phyloP scores from a whole-genome alignment of 2,329 filamentous ascomycete genomes.

The Fusarium sp. region DNA sequence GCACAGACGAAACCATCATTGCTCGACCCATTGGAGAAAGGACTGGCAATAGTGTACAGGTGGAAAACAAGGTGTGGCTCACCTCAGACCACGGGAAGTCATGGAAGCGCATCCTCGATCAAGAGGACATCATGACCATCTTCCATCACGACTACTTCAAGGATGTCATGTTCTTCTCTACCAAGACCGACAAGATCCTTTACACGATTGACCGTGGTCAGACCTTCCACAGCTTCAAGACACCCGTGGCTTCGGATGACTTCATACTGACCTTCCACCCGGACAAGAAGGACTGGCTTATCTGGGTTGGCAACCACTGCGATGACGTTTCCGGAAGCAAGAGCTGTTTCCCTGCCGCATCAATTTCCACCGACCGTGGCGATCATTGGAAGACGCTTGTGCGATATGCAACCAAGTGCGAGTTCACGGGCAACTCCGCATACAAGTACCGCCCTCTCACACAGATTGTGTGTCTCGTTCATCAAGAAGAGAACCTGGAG shows the following conservation, averaged over 20 bases:
- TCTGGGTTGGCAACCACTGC: conserved; percentile 85
- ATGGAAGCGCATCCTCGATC: conserved; percentile 75
- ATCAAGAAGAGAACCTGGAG: conserved; percentile 64
- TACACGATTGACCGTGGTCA: conserved; percentile 84
- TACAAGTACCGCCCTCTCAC: conserved; percentile 61
- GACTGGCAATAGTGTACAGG: conserved; percentile 43
- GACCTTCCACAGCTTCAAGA: conserved; percentile 75
- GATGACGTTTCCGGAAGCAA: conserved; percentile 57
- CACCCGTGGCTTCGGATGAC: conserved; percentile 60
- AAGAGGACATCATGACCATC: conserved; percentile 73
- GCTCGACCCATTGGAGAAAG: conserved; percentile 55
- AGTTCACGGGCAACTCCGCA: conserved; percentile 76
- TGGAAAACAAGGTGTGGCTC: conserved; percentile 70
- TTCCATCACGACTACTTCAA: conserved; percentile 81
- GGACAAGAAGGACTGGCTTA: conserved; percentile 84
- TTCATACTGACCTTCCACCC: conserved; percentile 79
- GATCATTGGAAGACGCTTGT: conserved; percentile 78
- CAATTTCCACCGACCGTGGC: conserved; percentile 80
- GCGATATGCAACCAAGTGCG: conserved; percentile 79
- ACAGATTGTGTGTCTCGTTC: conserved; percentile 66
- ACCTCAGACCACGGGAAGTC: conserved; percentile 87
- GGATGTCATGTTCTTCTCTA: conserved; percentile 87
- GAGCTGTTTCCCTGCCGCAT: conserved; percentile 76
- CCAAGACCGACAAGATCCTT: conserved; percentile 67
- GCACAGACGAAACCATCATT: conserved; percentile 75